Base-by-base conservation (phyloP, 164 flowering plant genomes). In the Nymphaea thermarum region DNA sequence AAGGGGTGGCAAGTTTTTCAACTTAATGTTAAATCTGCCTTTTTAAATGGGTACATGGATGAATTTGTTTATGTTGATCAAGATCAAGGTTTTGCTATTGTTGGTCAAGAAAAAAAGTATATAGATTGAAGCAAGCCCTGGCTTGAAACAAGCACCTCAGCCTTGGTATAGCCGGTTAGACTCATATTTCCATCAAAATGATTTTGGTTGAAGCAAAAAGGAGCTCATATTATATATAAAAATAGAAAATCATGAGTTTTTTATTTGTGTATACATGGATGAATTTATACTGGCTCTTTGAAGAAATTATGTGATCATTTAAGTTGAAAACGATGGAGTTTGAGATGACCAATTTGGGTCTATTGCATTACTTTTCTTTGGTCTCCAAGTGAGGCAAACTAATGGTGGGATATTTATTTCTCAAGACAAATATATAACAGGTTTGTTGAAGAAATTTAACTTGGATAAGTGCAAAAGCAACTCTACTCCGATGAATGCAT, bases 31-130 rank as follows among this genome's bases (percentile, higher is more conserved):
- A 71, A 71, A 45, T 66, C 65, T 42, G 61, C 65, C n/a, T 71
- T 71, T 43, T 66, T 71, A 17, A 72, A 70, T 74, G 77, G 77
- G 43, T 45, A 74, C 41, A 44, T 74, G 64, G 42, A 74, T 15
- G 71, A 70, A 65, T n/a, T 51, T 42, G 67, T 64, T 67, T 67
- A 61, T 65, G 43, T 74, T 44, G 65, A 70, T 12, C 73, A 70
- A 66, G 73, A 72, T 51, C 62, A 2, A 47, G 57, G 73, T 42
- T 66, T 65, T 62, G 42, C 66, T 42, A 66, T 69, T 16, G 5
- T 42, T 4, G 70, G 67, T n/a, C 47, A 53, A 4, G 73, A 62
- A 62, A 45, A 74, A 70, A 66, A 44, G 72, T 66, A 14, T 70
- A 62, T 44, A 66, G 12, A 74, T 63, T 66, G 51, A 70, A 70